phyloP scores from a whole-genome alignment of 148 eudicot genomes.

The Drosera capensis region DNA sequence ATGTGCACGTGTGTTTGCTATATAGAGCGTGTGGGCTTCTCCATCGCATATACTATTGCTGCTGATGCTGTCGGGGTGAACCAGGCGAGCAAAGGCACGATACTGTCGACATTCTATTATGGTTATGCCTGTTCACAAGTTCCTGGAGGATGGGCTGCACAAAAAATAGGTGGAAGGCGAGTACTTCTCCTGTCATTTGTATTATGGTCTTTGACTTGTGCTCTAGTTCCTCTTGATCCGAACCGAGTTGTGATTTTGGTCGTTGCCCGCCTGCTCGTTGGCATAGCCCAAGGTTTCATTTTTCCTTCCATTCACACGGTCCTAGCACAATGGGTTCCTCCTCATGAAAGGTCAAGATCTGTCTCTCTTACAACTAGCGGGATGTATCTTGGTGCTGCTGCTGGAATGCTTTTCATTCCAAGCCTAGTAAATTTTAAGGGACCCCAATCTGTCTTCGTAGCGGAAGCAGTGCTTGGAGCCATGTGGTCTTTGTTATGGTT shows the following conservation, averaged over 20 bases:
- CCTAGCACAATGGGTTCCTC: constrained; percentile 81
- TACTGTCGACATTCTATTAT: constrained; percentile 82
- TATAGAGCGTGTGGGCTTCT: constrained; percentile 90
- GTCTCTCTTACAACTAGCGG: constrained; percentile 90
- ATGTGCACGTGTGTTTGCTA: constrained; percentile 84
- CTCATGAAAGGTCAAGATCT: constrained; percentile 85
- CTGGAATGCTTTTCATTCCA: constrained; percentile 78
- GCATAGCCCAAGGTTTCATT: constrained; percentile 89
- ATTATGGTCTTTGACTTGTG: constrained; percentile 71
- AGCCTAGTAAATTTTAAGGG: constrained; percentile 57
- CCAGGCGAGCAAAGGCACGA: constrained; percentile 78
- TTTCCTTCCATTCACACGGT: constrained; percentile 80
- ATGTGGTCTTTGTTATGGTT: constrained; percentile 78
- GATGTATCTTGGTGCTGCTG: constrained; percentile 87
- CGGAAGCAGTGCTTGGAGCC: constrained; percentile 69
- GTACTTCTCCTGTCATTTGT: constrained; percentile 77
- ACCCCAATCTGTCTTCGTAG: constrained; percentile 61
- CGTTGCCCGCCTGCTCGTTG: constrained; percentile 71
- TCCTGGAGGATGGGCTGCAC: constrained; percentile 97
- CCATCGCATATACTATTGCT: constrained; percentile 78
- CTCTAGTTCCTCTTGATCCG: constrained; percentile 74
- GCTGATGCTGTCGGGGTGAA: constrained; percentile 65
- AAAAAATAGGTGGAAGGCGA: constrained; percentile 85
- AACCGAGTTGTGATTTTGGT: constrained; percentile 39
- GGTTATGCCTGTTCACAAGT: constrained; percentile 92